Conservation (phyloP, 768 basidiomycete genomes). For the Serendipita indica region DNA sequence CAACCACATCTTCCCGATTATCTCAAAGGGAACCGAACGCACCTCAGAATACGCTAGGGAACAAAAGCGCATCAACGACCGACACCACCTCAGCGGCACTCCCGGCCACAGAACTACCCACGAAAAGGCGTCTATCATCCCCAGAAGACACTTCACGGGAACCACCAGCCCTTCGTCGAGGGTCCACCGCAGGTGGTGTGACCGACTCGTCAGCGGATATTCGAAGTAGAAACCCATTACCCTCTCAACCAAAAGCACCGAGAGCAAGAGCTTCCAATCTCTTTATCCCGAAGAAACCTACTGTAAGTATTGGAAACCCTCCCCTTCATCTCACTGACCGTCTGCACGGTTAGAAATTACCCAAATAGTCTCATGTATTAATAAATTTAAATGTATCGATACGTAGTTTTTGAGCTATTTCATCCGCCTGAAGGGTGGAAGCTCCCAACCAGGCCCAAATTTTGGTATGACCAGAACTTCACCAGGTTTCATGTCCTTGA, state of each 20-base stretch:
- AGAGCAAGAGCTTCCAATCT: constrained; percentile 17
- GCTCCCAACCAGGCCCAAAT: constrained; percentile 79
- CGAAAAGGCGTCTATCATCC: neutral
- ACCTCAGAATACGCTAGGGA: too few relatives aligned
- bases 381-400: too few relatives aligned
- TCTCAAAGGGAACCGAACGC: too few relatives aligned
- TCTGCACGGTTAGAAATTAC: neutral
- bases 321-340: neutral
- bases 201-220: too few relatives aligned
- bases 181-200: too few relatives aligned
- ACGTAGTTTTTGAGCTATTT: too few relatives aligned
- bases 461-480: constrained; percentile 61
- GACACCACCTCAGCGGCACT: too few relatives aligned
- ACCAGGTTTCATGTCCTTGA: constrained; percentile 33
- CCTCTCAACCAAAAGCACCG: neutral
- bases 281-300: constrained; percentile 48
- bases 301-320: neutral
- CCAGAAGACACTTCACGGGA: neutral
- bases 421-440: constrained; percentile 46
- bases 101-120: too few relatives aligned
- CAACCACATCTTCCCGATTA: too few relatives aligned
- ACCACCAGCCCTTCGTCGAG: neutral
- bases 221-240: too few relatives aligned
- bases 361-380: too few relatives aligned
- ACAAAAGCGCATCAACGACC: too few relatives aligned